Evolutionary conservation across 2,329 filamentous ascomycete genomes (phyloP).

Genomic region (Botryotinia globosa): DNA sequence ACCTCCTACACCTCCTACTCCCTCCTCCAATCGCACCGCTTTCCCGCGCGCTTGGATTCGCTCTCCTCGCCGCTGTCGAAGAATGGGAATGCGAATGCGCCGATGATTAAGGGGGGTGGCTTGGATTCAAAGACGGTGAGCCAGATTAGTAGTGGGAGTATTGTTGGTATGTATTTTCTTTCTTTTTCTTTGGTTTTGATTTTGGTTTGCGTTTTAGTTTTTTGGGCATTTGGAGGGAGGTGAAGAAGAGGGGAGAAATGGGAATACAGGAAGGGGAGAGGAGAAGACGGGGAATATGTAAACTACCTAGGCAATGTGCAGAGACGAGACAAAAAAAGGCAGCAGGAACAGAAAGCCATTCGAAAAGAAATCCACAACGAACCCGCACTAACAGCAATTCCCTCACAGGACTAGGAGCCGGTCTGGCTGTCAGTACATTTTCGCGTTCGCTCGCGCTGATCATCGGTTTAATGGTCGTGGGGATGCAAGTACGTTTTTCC

Average conservation of each 20-base stretch:
- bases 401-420: conserved; percentile 31
- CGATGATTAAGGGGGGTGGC: conserved; percentile 25
- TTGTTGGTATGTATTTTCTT: conserved; percentile 32
- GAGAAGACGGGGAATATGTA: no score
- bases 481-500: conserved; percentile 37
- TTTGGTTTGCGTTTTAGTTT: not conserved
- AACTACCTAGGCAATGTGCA: no score
- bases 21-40: conserved; percentile 34
- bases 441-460: conserved; percentile 67
- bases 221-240: no score
- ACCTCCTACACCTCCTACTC: conserved; percentile 40
- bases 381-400: not conserved
- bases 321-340: not conserved
- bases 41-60: conserved; percentile 34
- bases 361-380: not conserved
- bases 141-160: conserved; percentile 37
- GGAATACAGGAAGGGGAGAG: no score
- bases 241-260: no score
- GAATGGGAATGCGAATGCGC: conserved; percentile 40
- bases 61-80: conserved; percentile 26
- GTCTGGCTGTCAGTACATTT: conserved; percentile 63
- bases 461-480: conserved; percentile 61
- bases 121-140: conserved; percentile 35
- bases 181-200: not conserved
- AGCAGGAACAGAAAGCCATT: not conserved